A percentile compares a stretch with the other conserved stretches of the same genome.
phyloP scores from a whole-genome alignment of 129 eudicot species.

The Oenanthe sinensis region DNA sequence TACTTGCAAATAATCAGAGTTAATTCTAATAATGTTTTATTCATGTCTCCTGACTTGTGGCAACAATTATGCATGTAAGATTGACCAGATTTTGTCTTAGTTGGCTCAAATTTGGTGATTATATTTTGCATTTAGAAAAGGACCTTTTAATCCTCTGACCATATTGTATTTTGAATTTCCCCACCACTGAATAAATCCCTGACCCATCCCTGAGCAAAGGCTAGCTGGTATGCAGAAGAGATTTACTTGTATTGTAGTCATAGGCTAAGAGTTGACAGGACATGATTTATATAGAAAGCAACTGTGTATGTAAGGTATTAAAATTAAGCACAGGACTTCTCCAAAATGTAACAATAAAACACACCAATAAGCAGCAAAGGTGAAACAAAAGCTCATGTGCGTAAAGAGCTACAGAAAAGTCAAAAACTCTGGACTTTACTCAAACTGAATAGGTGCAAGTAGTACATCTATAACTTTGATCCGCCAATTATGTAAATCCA shows the following conservation, averaged over 20 bases:
- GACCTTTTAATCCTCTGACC: neutral
- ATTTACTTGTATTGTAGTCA: neutral
- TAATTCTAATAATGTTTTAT: neutral
- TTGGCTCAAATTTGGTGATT: neutral
- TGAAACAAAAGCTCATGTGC: neutral
- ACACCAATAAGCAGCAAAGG: neutral
- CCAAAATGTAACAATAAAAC: neutral
- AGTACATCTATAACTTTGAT: neutral
- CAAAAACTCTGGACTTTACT: neutral
- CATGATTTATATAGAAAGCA: neutral
- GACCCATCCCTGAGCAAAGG: neutral
- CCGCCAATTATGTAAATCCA: neutral
- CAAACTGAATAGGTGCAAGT: neutral
- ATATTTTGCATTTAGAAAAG: neutral
- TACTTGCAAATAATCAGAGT: neutral
- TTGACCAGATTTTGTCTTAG: neutral
- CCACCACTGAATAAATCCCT: neutral
- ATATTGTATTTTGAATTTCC: neutral
- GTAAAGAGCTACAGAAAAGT: neutral
- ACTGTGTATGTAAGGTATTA: neutral
- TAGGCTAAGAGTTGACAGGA: neutral
- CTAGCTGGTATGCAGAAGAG: neutral
- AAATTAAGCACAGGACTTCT: no score
- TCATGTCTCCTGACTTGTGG: neutral
- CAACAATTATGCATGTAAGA: neutral